Evolutionary conservation across 257 asterid genomes (phyloP).

Genomic region (Jaltomata sinuosa): DNA sequence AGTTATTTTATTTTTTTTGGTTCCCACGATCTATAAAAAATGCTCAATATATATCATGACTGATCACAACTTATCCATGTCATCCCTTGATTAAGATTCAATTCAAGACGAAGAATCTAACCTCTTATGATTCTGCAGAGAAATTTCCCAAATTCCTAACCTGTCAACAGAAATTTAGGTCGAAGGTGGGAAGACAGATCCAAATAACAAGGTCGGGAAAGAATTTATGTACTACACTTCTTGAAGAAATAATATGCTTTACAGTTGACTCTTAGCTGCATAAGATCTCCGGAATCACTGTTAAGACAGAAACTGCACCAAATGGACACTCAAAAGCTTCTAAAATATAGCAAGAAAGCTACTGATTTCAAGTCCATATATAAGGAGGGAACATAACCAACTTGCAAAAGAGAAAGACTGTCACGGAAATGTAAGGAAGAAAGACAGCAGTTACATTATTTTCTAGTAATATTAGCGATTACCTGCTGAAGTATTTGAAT

Average conservation of each 20-base stretch:
- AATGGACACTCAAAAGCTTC: not conserved
- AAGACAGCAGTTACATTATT: not conserved
- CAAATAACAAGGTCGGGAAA: not conserved
- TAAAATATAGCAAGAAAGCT: not conserved
- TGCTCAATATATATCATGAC: not conserved
- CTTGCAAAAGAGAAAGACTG: not conserved
- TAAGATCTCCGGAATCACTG: not conserved
- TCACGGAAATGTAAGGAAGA: not conserved
- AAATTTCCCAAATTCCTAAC: not conserved
- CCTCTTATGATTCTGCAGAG: not conserved
- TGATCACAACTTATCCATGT: not conserved
- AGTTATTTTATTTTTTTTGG: not conserved
- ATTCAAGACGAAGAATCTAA: not conserved
- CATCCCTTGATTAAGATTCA: not conserved
- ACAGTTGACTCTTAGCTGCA: not conserved
- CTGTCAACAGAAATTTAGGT: not conserved
- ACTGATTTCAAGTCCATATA: not conserved
- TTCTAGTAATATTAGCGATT: not conserved
- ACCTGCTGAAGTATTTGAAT: conserved; percentile 72
- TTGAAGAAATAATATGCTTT: not conserved
- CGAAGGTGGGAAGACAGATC: not conserved
- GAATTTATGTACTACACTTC: not conserved
- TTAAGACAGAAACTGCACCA: not conserved
- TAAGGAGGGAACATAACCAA: not conserved
- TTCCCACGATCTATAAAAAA: not conserved